phyloP scores from a whole-genome alignment of 1,284 basidiomycete species.

The Melampsora americana region DNA sequence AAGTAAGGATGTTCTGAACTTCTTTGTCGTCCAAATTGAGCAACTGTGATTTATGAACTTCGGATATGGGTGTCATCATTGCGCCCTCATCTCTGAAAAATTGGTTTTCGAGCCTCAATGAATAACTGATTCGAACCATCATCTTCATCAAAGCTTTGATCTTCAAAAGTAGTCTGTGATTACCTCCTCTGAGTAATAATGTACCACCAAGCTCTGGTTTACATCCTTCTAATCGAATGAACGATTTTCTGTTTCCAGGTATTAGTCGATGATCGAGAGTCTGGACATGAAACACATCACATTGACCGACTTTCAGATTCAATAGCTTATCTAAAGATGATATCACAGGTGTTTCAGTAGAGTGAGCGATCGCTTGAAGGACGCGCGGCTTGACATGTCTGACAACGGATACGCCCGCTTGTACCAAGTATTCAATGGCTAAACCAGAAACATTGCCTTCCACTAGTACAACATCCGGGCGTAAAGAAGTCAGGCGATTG shows the following conservation, averaged over 20 bases:
- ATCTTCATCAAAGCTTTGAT: conserved; percentile 91
- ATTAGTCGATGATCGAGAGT: conserved; percentile 91
- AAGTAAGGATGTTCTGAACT: conserved; percentile 27
- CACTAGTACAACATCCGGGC: conserved; percentile 88
- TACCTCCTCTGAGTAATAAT: conserved; percentile 84
- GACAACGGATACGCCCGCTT: conserved; percentile 85
- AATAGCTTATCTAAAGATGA: conserved; percentile 92
- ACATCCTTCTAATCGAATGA: conserved; percentile 96
- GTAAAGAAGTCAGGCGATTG: conserved; percentile 78
- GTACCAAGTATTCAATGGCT: conserved; percentile 82
- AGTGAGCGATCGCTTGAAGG: conserved; percentile 80
- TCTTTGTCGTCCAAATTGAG: conserved; percentile 4
- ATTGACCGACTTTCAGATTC: conserved; percentile 85
- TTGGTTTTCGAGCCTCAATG: conserved; percentile 88
- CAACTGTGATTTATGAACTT: conserved; percentile 2
- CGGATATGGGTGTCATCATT: not conserved
- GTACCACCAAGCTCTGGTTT: conserved; percentile 88
- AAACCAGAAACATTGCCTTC: conserved; percentile 88
- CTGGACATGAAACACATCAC: conserved; percentile 80
- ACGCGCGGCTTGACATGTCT: conserved; percentile 83
- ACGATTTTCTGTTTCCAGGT: conserved; percentile 80
- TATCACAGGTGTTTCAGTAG: conserved; percentile 92
- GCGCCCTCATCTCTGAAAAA: conserved; percentile 79
- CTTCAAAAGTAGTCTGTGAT: conserved; percentile 71
- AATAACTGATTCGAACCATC: conserved; percentile 81